These are phyloP conservation scores for Neurospora cerealis DNA, from an alignment of 495 filamentous ascomycete species.

Conservation along the genomic window DNA sequence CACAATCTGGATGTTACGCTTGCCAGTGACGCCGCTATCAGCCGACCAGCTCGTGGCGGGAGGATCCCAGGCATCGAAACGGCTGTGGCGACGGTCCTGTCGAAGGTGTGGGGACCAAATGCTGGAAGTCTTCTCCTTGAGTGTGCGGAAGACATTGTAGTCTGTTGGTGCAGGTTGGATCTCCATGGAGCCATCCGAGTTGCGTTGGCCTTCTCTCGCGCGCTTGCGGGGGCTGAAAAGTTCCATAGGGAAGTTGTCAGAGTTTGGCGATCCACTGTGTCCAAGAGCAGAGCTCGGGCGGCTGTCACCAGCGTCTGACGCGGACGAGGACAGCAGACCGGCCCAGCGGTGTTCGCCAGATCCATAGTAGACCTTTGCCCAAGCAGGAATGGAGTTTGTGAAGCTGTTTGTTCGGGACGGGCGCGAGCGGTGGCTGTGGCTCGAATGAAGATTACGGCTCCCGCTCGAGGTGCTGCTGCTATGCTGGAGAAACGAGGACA, in stretches of 20 bases:
- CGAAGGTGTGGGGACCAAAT: slow-evolving; percentile 71
- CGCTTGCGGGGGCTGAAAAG: slow-evolving; percentile 45
- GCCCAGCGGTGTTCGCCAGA: slow-evolving; percentile 41
- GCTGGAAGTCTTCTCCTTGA: slow-evolving; percentile 41
- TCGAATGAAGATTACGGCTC: slow-evolving; percentile 36
- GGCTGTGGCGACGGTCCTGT: slow-evolving; percentile 46
- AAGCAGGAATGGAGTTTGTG: slow-evolving; percentile 50
- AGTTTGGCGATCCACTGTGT: slow-evolving; percentile 30
- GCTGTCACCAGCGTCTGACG: slow-evolving; percentile 33
- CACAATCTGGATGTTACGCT: slow-evolving; percentile 71
- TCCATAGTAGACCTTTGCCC: slow-evolving; percentile 52
- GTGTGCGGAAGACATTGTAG: slow-evolving; percentile 16
- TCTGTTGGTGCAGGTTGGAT: slow-evolving; percentile 20
- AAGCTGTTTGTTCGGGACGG: slow-evolving; percentile 42
- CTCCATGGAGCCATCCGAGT: slow-evolving; percentile 20
- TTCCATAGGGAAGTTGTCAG: slow-evolving; percentile 35
- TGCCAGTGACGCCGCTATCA: slow-evolving; percentile 48
- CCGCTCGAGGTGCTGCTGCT: slow-evolving; percentile 29
- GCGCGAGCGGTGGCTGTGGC: slow-evolving; percentile 17
- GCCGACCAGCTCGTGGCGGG: slow-evolving; percentile 58
- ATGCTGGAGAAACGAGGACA: slow-evolving; percentile 29
- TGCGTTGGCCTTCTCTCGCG: slow-evolving; percentile 25
- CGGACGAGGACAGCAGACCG: slow-evolving; percentile 26
- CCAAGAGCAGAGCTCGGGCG: slow-evolving; percentile 29
- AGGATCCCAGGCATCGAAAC: slow-evolving; percentile 54